Evolutionary conservation across 2,329 filamentous ascomycete genomes (phyloP), one percentile per base, ranked within the genome.

Genomic region (Ceratocystiopsis brevicomis): DNA sequence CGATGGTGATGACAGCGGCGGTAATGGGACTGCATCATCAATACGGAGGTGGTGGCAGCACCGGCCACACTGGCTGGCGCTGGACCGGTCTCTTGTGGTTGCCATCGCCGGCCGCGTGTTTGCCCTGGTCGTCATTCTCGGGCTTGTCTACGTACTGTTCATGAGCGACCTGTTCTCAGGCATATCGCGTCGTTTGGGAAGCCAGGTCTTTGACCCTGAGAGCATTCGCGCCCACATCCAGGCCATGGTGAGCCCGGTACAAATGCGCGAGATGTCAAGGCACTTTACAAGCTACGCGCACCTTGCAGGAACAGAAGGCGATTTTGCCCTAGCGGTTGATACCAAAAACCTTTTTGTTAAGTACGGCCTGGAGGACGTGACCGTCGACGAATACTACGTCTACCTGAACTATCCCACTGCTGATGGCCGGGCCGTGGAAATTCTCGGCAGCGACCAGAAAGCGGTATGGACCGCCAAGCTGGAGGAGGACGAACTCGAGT

Each of bases 291-390:
- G 72, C 44, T 94, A 83, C 56, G 82, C 90, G 48, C 90, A 96
- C 59, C 69, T 96, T 48, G 90, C 85, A 2, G 90, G 90, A n/a
- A 93, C 86, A 3, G 80, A 94, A 62, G 90, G 90, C 40, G 88
- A 92, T 61, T 86, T 80, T 53, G 82, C 80, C 39, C 68, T 93
- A 44, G 88, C 84, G 9, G 73, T 84, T 63, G 92, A 87, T 65
- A 75, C 95, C 44, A 72, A 87, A 59, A 76, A 76, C 53, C 72
- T 80, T 57, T 94, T 95, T 59, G 63, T 65, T 50, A 69, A 69
- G 41, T 77, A 78, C 39, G 72, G 74, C 4, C 68, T 98, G 54
- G 86, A 94, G 52, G 68, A 79, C 45, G 77, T 93, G 21, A 63
- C 67, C 41, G 68, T 85, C 53, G 81, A 93, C 53, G 74, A 85